These are phyloP conservation scores for Mycena citricolor DNA, from an alignment of 1,284 basidiomycete species.

Conservation along the genomic window DNA sequence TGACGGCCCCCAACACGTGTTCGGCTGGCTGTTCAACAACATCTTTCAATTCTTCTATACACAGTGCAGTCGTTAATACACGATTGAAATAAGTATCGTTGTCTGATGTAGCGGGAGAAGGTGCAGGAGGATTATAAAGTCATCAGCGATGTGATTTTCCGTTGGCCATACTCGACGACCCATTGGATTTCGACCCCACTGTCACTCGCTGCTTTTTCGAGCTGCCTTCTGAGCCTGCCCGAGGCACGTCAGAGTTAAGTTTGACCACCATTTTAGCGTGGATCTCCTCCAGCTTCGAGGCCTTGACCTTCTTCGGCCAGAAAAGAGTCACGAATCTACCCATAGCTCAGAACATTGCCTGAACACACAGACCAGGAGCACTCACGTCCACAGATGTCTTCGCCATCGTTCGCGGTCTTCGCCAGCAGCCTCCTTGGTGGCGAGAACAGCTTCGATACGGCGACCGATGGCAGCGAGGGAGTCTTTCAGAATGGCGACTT, in stretches of 20 bases:
- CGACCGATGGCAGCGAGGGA: slow-evolving; percentile 92
- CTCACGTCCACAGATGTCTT: slow-evolving; percentile 94
- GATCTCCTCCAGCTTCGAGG: slow-evolving; percentile 87
- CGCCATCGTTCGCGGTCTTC: slow-evolving; percentile 85
- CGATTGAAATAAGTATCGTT: slow-evolving; percentile 1
- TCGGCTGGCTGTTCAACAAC: slow-evolving; percentile 1
- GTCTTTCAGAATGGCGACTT: slow-evolving; percentile 94
- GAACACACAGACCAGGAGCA: slow-evolving; percentile 29
- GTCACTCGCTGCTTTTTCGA: slow-evolving; percentile 56
- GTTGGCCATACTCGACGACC: slow-evolving; percentile 41
- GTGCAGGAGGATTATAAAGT: slow-evolving; percentile 30
- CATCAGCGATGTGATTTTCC: slow-evolving; percentile 52
- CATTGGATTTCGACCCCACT: slow-evolving; percentile 51
- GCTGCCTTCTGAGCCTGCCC: slow-evolving; percentile 42
- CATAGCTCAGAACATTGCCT: slow-evolving; percentile 17
- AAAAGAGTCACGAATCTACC: slow-evolving; percentile 90
- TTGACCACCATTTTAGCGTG: slow-evolving; percentile 93
- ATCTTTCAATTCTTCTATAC: slow-evolving; percentile 14
- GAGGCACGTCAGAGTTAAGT: slow-evolving; percentile 52
- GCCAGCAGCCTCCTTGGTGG: slow-evolving; percentile 71
- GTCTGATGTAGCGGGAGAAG: slow-evolving; percentile 17
- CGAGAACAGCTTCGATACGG: slow-evolving; percentile 86
- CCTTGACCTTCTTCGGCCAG: slow-evolving; percentile 97
- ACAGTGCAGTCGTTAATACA: slow-evolving; percentile 10
- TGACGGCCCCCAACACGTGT: slow-evolving; percentile 8